Percentiles rank a stretch among this genome's conserved stretches.
Evolutionary conservation across 2,329 filamentous ascomycete species (phyloP).

Genomic region (Xylaria sp.): DNA sequence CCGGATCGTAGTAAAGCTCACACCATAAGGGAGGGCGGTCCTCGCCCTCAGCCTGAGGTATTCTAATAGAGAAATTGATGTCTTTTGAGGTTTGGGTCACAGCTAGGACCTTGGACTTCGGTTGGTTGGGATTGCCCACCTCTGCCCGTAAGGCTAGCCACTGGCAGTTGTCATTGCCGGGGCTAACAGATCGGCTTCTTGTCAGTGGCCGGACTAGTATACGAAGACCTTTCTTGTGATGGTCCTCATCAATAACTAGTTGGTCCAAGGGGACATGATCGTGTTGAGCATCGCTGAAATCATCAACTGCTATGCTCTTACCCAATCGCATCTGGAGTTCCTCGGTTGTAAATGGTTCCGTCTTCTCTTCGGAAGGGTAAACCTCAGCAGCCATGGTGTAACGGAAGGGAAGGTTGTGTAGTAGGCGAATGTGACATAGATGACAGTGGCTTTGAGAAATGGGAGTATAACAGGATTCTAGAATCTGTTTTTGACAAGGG

Average conservation of each 20-base stretch:
- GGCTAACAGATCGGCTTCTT: constrained; percentile 64
- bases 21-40: constrained; percentile 65
- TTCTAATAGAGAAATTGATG: constrained; percentile 68
- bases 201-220: constrained; percentile 67
- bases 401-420: constrained; percentile 33
- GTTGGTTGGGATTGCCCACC: constrained; percentile 60
- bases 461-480: constrained; percentile 18
- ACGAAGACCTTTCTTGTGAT: constrained; percentile 66
- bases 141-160: constrained; percentile 67
- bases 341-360: constrained; percentile 67
- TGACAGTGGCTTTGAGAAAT: constrained; percentile 19
- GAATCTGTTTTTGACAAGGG: constrained; percentile 25
- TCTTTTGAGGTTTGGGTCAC: constrained; percentile 69
- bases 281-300: constrained; percentile 52
- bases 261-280: constrained; percentile 64
- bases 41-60: constrained; percentile 58
- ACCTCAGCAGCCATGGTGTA: constrained; percentile 59
- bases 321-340: constrained; percentile 63
- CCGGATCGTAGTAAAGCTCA: constrained; percentile 69
- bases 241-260: constrained; percentile 61
- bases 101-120: constrained; percentile 66
- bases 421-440: constrained; percentile 27
- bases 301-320: constrained; percentile 58
- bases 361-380: constrained; percentile 62
- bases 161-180: constrained; percentile 65